Base-by-base conservation (phyloP, 1,139 yeast genomes). In the Yamadazyma jaroonii region DNA sequence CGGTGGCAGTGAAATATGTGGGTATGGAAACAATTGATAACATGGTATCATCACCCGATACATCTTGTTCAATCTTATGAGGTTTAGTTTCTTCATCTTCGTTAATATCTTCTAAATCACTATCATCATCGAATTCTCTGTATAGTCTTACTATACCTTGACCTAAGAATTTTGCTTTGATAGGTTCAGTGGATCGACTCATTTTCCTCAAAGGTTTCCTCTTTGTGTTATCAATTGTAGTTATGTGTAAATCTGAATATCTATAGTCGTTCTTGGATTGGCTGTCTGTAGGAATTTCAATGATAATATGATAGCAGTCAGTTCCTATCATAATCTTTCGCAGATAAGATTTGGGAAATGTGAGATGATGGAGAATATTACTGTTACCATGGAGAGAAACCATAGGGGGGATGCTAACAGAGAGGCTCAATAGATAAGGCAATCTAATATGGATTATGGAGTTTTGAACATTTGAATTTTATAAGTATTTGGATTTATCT, bases 1-100 rank as follows among this genome's bases (percentile, higher is more conserved):
- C 97, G 11, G 88, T 84, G 0, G 94, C 87, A 0, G 95, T 82
- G 57, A 89, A 81, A 56, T 89, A 90, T 4, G 88, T 81, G 0
- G 97, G 97, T 0, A 89, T 81, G 0, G 96, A 92, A 22, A 89
- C 62, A 17, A 90, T 84, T 0, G 95, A 80, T 6, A 87, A 75
- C 63, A 85, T 80, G 1, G 84, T 77, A 27, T 73, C 81, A 50
- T 81, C 84, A 1, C 79, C 80, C 3, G 9, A 6, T 11, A 9
- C 12, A 6, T 20, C 31, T 27, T 10, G 8, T 12, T 12, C n/a
- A 4, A 8, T 8, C 3, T 12, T 6, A 2, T 3, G 10, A 3
- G 10, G 4, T 13, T 11, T 21, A 5, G 13, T 8, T 14, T 24
- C 25, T 6, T 22, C 7, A 24, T 29, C n/a, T 28, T 25, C 26